phyloP scores from a whole-genome alignment of 345 rosid species.

The Heritiera littoralis region DNA sequence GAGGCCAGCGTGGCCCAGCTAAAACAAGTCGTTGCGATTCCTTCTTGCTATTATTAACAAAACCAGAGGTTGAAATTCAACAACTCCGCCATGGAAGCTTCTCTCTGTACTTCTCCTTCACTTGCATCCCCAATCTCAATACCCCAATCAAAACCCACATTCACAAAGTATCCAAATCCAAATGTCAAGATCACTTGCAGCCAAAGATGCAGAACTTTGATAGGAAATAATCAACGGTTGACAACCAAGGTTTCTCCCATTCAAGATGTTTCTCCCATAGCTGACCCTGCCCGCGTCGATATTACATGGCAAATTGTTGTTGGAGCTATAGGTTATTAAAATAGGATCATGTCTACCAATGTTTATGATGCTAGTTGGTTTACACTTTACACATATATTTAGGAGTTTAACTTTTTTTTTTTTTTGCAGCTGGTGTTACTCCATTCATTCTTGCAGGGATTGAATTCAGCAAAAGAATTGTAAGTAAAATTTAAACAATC shows the following conservation, averaged over 20 bases:
- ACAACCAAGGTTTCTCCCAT: conserved; percentile 30
- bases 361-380: background rate
- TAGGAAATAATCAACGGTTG: conserved; percentile 12
- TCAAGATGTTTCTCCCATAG: conserved; percentile 37
- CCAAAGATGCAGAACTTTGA: conserved; percentile 12
- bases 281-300: conserved; percentile 44
- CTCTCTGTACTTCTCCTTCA: conserved; percentile 5
- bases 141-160: conserved; percentile 1
- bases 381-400: background rate
- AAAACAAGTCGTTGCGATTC: conserved; percentile 1
- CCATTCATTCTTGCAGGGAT: conserved; percentile 88
- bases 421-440: conserved; percentile 65
- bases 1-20: background rate
- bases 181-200: conserved; percentile 10
- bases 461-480: conserved; percentile 92
- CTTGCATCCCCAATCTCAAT: conserved; percentile 8
- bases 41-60: background rate
- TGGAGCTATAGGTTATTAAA: conserved; percentile 59
- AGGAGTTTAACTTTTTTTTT: background rate
- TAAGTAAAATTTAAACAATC: conserved; percentile 22
- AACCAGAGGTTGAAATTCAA: background rate
- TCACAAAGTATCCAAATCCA: conserved; percentile 26
- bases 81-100: conserved; percentile 1
- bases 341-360: background rate
- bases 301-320: conserved; percentile 77